phyloP scores from a whole-genome alignment of 1,284 basidiomycete genomes.

The Schizophyllum amplum region DNA sequence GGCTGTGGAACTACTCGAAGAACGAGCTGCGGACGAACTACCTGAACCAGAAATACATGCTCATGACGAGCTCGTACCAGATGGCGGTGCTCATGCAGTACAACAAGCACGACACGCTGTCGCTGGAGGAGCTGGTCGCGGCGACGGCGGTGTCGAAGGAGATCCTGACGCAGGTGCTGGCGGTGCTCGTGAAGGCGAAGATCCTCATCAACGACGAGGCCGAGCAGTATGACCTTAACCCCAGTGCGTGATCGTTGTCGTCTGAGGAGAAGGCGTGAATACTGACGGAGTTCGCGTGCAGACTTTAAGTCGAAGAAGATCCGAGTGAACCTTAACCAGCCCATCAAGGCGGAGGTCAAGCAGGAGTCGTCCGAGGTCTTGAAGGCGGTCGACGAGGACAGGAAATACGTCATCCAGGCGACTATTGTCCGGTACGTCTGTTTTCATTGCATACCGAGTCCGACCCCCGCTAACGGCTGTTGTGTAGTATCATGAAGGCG shows the following conservation, averaged over 20 bases:
- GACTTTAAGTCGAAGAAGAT: slow-evolving; percentile 98
- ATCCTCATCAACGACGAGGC: slow-evolving; percentile 81
- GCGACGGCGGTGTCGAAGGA: slow-evolving; percentile 83
- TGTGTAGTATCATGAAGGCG: slow-evolving; percentile 88
- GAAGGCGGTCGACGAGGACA: slow-evolving; percentile 95
- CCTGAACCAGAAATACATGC: slow-evolving; percentile 89
- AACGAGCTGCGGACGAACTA: slow-evolving; percentile 94
- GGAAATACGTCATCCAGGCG: slow-evolving; percentile 95
- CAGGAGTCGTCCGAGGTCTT: slow-evolving; percentile 86
- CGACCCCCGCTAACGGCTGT: background rate
- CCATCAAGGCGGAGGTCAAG: slow-evolving; percentile 93
- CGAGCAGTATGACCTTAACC: slow-evolving; percentile 89
- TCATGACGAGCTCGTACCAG: slow-evolving; percentile 95
- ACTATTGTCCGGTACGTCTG: slow-evolving; percentile 82
- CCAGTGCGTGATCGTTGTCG: slow-evolving; percentile 47
- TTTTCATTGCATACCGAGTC: background rate
- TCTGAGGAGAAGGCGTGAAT: slow-evolving; percentile 5
- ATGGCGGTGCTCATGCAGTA: slow-evolving; percentile 93
- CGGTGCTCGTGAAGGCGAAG: slow-evolving; percentile 83
- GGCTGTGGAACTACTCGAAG: slow-evolving; percentile 98
- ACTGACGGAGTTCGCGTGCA: slow-evolving; percentile 21
- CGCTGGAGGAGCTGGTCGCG: slow-evolving; percentile 70
- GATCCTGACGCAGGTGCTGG: slow-evolving; percentile 80
- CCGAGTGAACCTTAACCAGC: slow-evolving; percentile 87
- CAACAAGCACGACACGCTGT: slow-evolving; percentile 84